Evolutionary conservation across 2,329 filamentous ascomycete genomes (phyloP).

Genomic region (Fusarium neocosmosporiellum): DNA sequence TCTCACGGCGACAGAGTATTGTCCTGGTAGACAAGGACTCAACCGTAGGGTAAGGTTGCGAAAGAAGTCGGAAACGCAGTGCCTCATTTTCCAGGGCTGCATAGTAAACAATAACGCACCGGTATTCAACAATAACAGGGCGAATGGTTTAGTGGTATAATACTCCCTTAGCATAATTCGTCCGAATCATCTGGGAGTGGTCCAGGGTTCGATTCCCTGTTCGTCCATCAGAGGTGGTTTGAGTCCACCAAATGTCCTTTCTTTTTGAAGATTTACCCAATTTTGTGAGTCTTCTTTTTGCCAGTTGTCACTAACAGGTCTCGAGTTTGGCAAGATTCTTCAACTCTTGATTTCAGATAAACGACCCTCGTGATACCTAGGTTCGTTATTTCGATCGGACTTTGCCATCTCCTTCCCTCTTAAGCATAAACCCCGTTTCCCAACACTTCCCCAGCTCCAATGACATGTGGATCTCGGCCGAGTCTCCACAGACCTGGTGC

Average conservation of each 20-base stretch:
- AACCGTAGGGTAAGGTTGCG: background rate
- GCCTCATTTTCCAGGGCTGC: no score
- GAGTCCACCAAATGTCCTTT: conserved; percentile 5
- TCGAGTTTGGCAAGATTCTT: background rate
- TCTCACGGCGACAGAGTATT: background rate
- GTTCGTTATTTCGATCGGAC: background rate
- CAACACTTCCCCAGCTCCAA: conserved; percentile 19
- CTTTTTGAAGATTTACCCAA: background rate
- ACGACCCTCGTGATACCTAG: background rate
- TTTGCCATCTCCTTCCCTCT: background rate
- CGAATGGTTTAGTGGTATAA: conserved; percentile 46
- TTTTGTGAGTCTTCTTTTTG: background rate
- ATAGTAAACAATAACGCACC: rapidly evolving
- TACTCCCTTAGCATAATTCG: conserved; percentile 44
- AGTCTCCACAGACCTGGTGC: conserved; percentile 30
- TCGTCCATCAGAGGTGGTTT: conserved; percentile 41
- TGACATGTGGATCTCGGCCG: conserved; percentile 8
- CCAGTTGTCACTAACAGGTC: background rate
- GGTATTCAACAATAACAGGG: conserved; percentile 1
- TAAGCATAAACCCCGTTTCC: background rate
- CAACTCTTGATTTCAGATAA: background rate
- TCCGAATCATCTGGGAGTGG: conserved; percentile 41
- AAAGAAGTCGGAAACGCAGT: background rate
- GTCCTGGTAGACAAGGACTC: background rate
- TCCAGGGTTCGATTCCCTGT: conserved; percentile 46